A percentile compares a stretch with the other conserved stretches of the same genome.
These are phyloP conservation scores for Wilcoxina mikolae DNA, from an alignment of 495 filamentous ascomycete species.

Conservation along the genomic window DNA sequence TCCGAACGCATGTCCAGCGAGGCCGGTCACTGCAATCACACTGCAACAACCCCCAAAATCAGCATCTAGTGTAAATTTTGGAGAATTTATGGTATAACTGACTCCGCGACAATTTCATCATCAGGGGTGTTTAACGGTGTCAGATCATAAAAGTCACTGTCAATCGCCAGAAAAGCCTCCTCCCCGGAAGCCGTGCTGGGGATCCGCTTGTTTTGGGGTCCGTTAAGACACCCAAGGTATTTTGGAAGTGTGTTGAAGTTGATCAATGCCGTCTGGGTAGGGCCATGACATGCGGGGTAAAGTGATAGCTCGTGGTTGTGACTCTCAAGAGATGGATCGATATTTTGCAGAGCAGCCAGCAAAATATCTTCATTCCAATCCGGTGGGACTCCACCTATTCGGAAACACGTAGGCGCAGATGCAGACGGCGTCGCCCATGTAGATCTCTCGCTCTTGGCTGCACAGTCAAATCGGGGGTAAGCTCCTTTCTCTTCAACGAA, in stretches of 20 bases:
- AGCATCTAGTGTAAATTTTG: background rate
- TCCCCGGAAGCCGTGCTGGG: background rate
- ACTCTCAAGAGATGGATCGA: background rate
- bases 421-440: no score
- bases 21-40: conserved; percentile 28
- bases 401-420: background rate
- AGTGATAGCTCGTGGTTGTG: conserved; percentile 2
- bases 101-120: conserved; percentile 7
- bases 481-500: no score
- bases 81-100: background rate
- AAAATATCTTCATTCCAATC: background rate
- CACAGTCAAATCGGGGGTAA: no score
- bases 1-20: conserved; percentile 26
- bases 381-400: background rate
- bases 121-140: conserved; percentile 9
- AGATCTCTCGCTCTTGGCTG: no score
- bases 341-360: background rate
- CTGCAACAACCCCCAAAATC: conserved; percentile 5
- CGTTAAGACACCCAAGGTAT: background rate
- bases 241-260: background rate
- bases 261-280: conserved; percentile 8
- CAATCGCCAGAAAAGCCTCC: background rate
- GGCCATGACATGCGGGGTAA: conserved; percentile 7
- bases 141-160: conserved; percentile 6
- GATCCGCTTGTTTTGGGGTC: background rate